Conservation (phyloP, 257 asterid species). For the Plantago ovata region DNA sequence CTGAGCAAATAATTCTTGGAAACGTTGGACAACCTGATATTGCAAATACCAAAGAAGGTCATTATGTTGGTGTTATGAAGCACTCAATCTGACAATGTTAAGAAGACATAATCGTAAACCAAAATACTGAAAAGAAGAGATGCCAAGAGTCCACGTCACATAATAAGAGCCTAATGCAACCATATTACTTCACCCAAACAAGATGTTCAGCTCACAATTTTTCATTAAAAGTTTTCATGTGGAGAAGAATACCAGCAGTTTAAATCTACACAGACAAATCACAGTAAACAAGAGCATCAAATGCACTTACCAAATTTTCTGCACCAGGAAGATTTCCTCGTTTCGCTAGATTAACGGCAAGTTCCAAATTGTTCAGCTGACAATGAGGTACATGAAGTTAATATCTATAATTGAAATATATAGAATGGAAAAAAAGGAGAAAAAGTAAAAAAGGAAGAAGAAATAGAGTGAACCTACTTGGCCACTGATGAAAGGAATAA, state of each 20-base stretch:
- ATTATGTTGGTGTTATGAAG: neutral
- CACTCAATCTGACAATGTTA: neutral
- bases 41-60: constrained; percentile 17
- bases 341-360: constrained; percentile 97
- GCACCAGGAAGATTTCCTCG: constrained; percentile 99
- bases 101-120: neutral
- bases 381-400: constrained; percentile 18
- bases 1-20: constrained; percentile 98
- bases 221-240: constrained; percentile 17
- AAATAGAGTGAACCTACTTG: constrained; percentile 50
- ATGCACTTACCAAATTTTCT: constrained; percentile 79
- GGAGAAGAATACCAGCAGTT: neutral
- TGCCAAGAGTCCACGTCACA: too few relatives aligned
- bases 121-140: neutral
- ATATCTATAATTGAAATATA: constrained; percentile 1
- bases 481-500: constrained; percentile 93
- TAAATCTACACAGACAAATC: constrained; percentile 5
- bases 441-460: constrained; percentile 19
- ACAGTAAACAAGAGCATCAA: constrained; percentile 11
- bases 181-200: constrained; percentile 3
- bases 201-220: constrained; percentile 11
- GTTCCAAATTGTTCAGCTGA: constrained; percentile 98
- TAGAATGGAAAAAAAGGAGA: constrained; percentile 8
- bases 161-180: too few relatives aligned
- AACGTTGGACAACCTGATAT: constrained; percentile 91